Evolutionary conservation across 2,329 filamentous ascomycete species (phyloP).

Genomic region (Trichoderma arundinaceum): DNA sequence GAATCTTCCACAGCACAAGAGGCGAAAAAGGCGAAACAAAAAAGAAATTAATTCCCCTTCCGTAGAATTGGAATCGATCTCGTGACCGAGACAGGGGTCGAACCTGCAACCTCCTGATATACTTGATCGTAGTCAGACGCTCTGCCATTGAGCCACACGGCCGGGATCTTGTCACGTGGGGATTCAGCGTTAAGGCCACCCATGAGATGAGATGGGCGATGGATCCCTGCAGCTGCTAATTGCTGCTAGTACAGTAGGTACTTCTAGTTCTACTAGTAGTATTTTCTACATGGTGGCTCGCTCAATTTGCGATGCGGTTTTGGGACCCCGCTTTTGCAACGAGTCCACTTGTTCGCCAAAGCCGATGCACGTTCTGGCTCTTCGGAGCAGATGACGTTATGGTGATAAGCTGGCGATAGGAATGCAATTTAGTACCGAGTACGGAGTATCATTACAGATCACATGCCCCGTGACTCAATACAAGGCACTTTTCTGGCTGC

Average conservation of each 20-base stretch:
- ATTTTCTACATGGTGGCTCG: not conserved
- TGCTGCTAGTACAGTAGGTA: too few species aligned
- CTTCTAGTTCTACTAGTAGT: too few species aligned
- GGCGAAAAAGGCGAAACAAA: slow-evolving; percentile 14
- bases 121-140: slow-evolving; percentile 31
- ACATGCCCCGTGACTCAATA: not conserved
- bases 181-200: not conserved
- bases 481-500: not conserved
- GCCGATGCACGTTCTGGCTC: slow-evolving; percentile 27
- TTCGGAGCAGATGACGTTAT: slow-evolving; percentile 25
- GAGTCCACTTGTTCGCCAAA: slow-evolving; percentile 31
- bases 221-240: too few species aligned
- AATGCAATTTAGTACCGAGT: not conserved
- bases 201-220: slow-evolving; percentile 17
- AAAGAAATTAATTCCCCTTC: slow-evolving; percentile 23
- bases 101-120: slow-evolving; percentile 31
- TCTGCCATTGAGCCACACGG: slow-evolving; percentile 37
- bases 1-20: not conserved
- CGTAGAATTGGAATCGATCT: slow-evolving; percentile 21
- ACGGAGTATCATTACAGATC: not conserved
- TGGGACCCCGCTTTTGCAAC: slow-evolving; percentile 17
- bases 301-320: not conserved
- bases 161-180: slow-evolving; percentile 34
- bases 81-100: slow-evolving; percentile 31
- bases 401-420: not conserved